Conservation (phyloP, 176 grass and related monocot species). For the Rhynchospora pubera region DNA sequence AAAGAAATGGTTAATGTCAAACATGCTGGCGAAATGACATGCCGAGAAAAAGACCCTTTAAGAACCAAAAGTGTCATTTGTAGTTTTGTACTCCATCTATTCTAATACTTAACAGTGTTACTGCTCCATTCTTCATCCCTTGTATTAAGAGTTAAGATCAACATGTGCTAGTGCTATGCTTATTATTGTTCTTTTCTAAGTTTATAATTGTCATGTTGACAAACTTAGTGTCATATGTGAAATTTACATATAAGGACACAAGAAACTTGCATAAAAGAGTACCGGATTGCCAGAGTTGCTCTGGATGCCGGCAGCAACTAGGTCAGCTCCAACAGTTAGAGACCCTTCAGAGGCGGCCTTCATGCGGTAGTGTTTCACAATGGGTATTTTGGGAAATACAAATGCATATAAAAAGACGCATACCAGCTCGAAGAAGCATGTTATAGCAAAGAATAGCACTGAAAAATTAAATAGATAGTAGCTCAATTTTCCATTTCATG, state of each 20-base stretch:
- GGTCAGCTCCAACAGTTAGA: conserved; percentile 47
- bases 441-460: conserved; percentile 61
- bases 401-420: conserved; percentile 60
- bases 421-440: conserved; percentile 53
- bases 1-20: neutral
- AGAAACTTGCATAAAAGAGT: conserved; percentile 36
- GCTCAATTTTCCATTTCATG: conserved; percentile 27
- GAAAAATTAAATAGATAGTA: conserved; percentile 27
- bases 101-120: neutral
- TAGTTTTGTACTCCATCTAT: neutral
- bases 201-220: neutral
- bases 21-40: neutral
- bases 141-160: neutral
- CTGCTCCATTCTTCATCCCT: neutral
- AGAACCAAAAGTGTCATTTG: neutral
- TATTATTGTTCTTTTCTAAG: neutral
- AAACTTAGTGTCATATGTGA: neutral
- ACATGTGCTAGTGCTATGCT: conserved; percentile 37
- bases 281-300: conserved; percentile 42
- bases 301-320: conserved; percentile 46
- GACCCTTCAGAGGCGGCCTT: conserved; percentile 69
- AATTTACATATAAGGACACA: conserved; percentile 25
- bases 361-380: conserved; percentile 55
- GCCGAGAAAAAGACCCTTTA: neutral
- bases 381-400: conserved; percentile 80